Evolutionary conservation across 805 yeast species (phyloP), one percentile per base, ranked within the genome.

Genomic region (Candida mattraensis): DNA sequence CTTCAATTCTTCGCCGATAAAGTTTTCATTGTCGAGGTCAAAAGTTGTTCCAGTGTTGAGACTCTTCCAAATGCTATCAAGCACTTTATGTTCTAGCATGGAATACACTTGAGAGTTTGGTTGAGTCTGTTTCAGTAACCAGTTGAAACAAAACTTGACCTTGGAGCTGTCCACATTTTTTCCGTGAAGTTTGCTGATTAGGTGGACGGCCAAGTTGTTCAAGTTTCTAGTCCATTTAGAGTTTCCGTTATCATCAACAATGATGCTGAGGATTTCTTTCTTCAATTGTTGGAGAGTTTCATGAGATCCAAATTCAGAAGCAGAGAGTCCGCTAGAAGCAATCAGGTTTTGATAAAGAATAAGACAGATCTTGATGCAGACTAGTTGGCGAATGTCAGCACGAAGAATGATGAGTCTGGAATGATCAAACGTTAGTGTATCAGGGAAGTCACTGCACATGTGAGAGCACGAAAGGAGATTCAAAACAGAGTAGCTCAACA

Each of bases 211-310:
- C 44, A 87, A 76, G 11, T 83, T 69, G 45, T 78, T 73, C 17
- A 86, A 75, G 58, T 87, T 87, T 53, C 86, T 76, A 1, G 96
- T 87, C 96, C 96, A 87, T 64, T 88, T 86, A 40, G 86, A 78
- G 56, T 84, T 85, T 2, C 95, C 95, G 51, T 81, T 83, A 40
- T 83, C 87, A 60, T 87, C 95, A 21, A 87, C 77, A 12, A 87
- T 87, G 29, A 87, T 83, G 20, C 89, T 83, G 35, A 84, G 63
- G 26, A 87, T 75, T 51, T 86, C 91, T 33, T 69, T 78, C 58
- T 83, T 87, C 37, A 87, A 67, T 32, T 60, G 66, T 35, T 64
- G 58, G 38, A 72, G 54, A 26, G 68, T 58, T 31, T 66, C 67
- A 14, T 64, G 55, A 34, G 67, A 62, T 7, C 53, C 50, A 25